Conservation (phyloP, 1,284 basidiomycete species). For the Ganoderma lucidum region DNA sequence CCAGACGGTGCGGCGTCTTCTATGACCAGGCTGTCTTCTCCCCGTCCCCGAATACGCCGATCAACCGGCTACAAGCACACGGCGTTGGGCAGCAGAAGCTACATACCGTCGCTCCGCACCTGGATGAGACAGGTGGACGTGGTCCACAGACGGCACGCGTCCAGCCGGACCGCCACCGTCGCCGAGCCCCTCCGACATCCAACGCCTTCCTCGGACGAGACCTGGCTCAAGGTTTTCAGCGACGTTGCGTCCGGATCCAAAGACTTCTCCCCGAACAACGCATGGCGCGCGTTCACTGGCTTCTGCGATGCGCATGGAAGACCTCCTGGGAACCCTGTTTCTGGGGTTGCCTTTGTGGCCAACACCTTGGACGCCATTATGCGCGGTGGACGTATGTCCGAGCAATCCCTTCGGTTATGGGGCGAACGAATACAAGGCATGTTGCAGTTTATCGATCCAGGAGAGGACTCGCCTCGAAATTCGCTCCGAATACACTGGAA, state of each 20-base stretch:
- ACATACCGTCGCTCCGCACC: conserved; percentile 33
- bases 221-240: conserved; percentile 20
- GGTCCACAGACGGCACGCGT: conserved; percentile 38
- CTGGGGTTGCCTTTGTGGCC: conserved; percentile 21
- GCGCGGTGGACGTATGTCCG: conserved; percentile 10
- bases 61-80: conserved; percentile 30
- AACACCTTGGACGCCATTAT: conserved; percentile 16
- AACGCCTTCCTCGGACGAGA: conserved; percentile 7
- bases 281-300: conserved; percentile 30
- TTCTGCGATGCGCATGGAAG: conserved; percentile 18
- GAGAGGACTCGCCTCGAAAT: conserved; percentile 25
- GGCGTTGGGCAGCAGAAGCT: conserved; percentile 27
- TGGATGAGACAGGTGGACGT: conserved; percentile 31
- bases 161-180: conserved; percentile 26
- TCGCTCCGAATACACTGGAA: conserved; percentile 28
- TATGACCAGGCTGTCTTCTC: conserved; percentile 20
- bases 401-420: conserved; percentile 38
- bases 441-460: conserved; percentile 41
- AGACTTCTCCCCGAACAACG: conserved; percentile 27
- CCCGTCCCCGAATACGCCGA: conserved; percentile 37
- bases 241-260: conserved; percentile 17
- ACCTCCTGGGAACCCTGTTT: conserved; percentile 17
- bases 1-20: conserved; percentile 20
- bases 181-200: conserved; percentile 14
- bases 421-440: conserved; percentile 46